A percentile compares a stretch with the other conserved stretches of the same genome.
These are phyloP conservation scores for Saururus chinensis DNA, from an alignment of 164 flowering plant species.

Conservation along the genomic window DNA sequence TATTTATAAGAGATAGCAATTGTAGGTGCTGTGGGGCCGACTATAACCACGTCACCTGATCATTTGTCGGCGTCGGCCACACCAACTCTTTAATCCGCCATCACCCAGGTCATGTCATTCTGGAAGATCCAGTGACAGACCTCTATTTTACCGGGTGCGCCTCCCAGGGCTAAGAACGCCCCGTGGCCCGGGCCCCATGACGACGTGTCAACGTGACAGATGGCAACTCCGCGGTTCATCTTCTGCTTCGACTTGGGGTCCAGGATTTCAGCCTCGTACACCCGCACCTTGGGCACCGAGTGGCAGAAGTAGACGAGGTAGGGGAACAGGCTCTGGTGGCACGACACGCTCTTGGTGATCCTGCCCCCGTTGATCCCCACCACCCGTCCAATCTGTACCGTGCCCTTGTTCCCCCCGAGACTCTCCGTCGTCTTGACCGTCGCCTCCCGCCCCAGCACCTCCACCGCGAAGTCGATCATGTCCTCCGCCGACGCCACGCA, in stretches of 20 bases:
- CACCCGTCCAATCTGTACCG: conserved; percentile 48
- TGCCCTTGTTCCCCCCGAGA: conserved; percentile 36
- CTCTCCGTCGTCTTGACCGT: conserved; percentile 42
- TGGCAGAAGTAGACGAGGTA: conserved; percentile 77
- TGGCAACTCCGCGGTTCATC: conserved; percentile 69
- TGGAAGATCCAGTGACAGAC: conserved; percentile 29
- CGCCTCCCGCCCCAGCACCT: conserved; percentile 41
- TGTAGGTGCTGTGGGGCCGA: too few relatives aligned
- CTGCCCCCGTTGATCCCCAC: conserved; percentile 56
- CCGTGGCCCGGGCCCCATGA: conserved; percentile 64
- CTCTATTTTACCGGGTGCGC: conserved; percentile 53
- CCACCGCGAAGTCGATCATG: conserved; percentile 68
- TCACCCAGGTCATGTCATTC: conserved; percentile 22
- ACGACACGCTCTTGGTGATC: conserved; percentile 60
- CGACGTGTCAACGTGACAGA: conserved; percentile 83
- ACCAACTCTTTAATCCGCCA: too few relatives aligned
- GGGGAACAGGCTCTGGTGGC: conserved; percentile 80
- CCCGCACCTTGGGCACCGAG: conserved; percentile 74
- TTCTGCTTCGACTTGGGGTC: conserved; percentile 21
- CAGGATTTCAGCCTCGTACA: conserved; percentile 58
- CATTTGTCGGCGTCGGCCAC: too few relatives aligned
- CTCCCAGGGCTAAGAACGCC: conserved; percentile 69
- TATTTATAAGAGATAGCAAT: too few relatives aligned
- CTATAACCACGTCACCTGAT: too few relatives aligned
- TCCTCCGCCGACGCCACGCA: conserved; percentile 71